Percentiles rank a stretch among this genome's conserved stretches.
Conservation (phyloP, 495 filamentous ascomycete species). For the Penicillium tannophilum region DNA sequence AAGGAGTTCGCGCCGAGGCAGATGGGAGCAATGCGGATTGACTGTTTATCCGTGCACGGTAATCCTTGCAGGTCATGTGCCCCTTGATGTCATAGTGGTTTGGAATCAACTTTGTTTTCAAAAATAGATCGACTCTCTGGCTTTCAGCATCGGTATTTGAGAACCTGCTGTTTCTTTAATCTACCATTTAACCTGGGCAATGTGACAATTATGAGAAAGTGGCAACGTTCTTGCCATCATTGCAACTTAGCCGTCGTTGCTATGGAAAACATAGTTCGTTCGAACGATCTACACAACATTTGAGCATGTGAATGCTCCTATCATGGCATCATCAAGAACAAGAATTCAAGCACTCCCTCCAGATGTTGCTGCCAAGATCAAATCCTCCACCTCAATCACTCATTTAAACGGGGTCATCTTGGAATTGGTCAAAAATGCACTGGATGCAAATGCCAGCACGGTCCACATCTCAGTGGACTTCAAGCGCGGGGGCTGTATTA, state of each 20-base stretch:
- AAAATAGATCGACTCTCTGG: background rate
- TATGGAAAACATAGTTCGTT: conserved; percentile 15
- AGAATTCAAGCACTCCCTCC: conserved; percentile 70
- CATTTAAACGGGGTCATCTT: conserved; percentile 71
- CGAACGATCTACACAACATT: conserved; percentile 5
- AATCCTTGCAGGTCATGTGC: conserved; percentile 28
- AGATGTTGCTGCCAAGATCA: conserved; percentile 81
- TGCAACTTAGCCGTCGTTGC: conserved; percentile 4
- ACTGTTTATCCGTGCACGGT: conserved; percentile 31
- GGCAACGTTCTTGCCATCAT: conserved; percentile 18
- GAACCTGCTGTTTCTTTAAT: background rate
- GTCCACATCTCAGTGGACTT: conserved; percentile 77
- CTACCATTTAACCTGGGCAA: background rate
- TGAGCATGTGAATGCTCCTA: background rate
- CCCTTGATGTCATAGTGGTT: conserved; percentile 23
- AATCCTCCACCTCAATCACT: conserved; percentile 78
- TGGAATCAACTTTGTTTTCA: background rate
- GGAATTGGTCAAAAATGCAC: conserved; percentile 80
- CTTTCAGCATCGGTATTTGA: background rate
- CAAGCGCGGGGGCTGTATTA: conserved; percentile 70
- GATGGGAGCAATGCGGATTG: conserved; percentile 17
- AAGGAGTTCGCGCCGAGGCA: conserved; percentile 20
- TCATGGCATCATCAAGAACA: conserved; percentile 28
- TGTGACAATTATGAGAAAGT: conserved; percentile 21
- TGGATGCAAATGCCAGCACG: conserved; percentile 77